Evolutionary conservation across 805 yeast genomes (phyloP).

Genomic region (Suhomyces xylopsoci): DNA sequence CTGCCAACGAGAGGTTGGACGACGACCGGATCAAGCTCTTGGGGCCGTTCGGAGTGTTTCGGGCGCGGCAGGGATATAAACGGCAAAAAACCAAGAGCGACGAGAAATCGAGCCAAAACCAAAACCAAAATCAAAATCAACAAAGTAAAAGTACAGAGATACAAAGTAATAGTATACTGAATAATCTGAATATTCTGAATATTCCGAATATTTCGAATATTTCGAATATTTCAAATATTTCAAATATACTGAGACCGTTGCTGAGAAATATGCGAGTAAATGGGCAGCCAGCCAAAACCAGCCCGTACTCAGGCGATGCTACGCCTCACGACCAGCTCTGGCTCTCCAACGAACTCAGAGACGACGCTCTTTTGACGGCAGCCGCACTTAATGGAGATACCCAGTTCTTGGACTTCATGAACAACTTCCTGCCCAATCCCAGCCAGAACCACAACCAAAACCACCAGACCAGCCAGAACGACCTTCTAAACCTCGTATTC

Average conservation of each 20-base stretch:
- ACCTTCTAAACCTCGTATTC: slow-evolving; percentile 51
- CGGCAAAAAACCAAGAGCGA: background rate
- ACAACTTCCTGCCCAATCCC: slow-evolving; percentile 13
- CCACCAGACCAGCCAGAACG: slow-evolving; percentile 33
- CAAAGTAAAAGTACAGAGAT: background rate
- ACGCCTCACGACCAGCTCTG: slow-evolving; percentile 53
- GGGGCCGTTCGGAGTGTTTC: slow-evolving; percentile 85
- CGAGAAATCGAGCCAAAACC: background rate
- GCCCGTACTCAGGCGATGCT: background rate
- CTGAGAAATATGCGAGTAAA: background rate
- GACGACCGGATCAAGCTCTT: slow-evolving; percentile 48
- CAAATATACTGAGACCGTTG: background rate
- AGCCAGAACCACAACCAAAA: slow-evolving; percentile 2
- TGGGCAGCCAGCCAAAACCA: background rate
- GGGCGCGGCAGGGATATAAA: background rate
- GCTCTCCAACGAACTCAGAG: slow-evolving; percentile 68
- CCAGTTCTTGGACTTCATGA: slow-evolving; percentile 54
- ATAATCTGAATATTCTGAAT: too few relatives aligned
- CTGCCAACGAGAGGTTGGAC: slow-evolving; percentile 29
- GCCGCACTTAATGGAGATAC: slow-evolving; percentile 64
- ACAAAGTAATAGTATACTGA: background rate
- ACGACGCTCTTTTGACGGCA: slow-evolving; percentile 71
- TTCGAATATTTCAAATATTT: too few relatives aligned
- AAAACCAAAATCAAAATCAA: too few relatives aligned
- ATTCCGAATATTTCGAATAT: too few relatives aligned